Evolutionary conservation across 164 flowering plant genomes (phyloP), one percentile per base, ranked within the genome.

Genomic region (Platanus orientalis): DNA sequence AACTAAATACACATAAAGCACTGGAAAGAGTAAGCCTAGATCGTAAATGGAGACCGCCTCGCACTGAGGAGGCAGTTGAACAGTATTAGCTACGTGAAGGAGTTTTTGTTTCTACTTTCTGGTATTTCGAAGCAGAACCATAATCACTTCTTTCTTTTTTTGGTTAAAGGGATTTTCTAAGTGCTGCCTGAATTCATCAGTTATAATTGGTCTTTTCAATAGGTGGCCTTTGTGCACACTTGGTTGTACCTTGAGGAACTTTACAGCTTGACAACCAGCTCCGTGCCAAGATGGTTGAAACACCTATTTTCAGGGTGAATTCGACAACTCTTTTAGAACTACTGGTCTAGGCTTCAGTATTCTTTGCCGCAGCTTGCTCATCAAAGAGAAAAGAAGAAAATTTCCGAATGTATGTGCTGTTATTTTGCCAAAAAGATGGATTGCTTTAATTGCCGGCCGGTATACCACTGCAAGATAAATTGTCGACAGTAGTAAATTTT

Each of bases 1-100:
- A 79, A 78, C 79, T 94, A 21, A 65, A 53, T 54, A 39, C 69
- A 7, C 61, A 63, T 28, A 67, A 69, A 25, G 71, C 72, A 12
- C 23, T 65, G 16, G 77, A 69, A 61, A 73, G 74, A 47, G 63
- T 51, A 49, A 13, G 64, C 55, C 77, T 77, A 36, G 74, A 84
- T 54, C 76, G 79, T 39, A 92, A 92, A 71, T 90, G 98, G 98
- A 83, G 98, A 71, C 95, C 96, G 3, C 74, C 87, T 40, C 77
- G 71, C 1, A 23, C 48, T 6, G 80, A 73, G 30, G 82, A 79
- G 20, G 79, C 79, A 30, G 80, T 74, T 70, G 79, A 76, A 57
- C 59, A 69, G 48, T 75, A 58, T 57, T 10, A 54, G 1, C 23
- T 26, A 9, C 6, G 4, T 17, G 7, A 13, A 12, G 27, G 4